phyloP scores from a whole-genome alignment of 768 basidiomycete species.

The Agaricus bisporus region DNA sequence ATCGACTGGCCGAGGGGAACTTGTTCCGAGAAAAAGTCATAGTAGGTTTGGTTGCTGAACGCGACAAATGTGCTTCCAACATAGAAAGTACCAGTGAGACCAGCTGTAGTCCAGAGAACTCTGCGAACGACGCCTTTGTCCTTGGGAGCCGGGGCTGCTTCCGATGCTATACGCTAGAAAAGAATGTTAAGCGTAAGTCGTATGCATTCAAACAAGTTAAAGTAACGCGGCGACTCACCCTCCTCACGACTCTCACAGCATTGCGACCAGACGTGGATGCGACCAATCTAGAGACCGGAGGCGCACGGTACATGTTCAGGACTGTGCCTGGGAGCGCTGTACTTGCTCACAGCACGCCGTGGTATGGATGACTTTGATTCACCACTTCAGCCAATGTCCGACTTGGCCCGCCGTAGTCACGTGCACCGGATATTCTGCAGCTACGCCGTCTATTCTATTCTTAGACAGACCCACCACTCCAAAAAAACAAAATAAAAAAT shows the following conservation, averaged over 20 bases:
- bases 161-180: constrained; percentile 58
- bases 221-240: constrained; percentile 37
- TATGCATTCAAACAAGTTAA: background rate
- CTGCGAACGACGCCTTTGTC: constrained; percentile 49
- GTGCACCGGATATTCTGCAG: background rate
- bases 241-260: constrained; percentile 46
- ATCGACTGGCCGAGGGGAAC: constrained; percentile 75
- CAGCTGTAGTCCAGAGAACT: constrained; percentile 62
- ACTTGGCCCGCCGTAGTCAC: constrained; percentile 28
- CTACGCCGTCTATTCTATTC: background rate
- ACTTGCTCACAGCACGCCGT: constrained; percentile 1
- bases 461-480: background rate
- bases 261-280: constrained; percentile 38
- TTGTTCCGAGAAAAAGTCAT: constrained; percentile 77
- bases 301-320: constrained; percentile 47
- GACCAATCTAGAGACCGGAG: constrained; percentile 50
- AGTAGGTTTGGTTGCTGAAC: constrained; percentile 72
- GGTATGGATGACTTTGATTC: background rate
- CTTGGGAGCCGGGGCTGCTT: constrained; percentile 44
- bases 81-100: constrained; percentile 74
- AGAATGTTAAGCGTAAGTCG: constrained; percentile 1
- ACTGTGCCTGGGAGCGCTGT: constrained; percentile 14
- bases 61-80: constrained; percentile 73
- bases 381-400: constrained; percentile 23
- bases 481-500: background rate